Conservation (phyloP, 176 grass and related monocot genomes). For the Phragmites australis region DNA sequence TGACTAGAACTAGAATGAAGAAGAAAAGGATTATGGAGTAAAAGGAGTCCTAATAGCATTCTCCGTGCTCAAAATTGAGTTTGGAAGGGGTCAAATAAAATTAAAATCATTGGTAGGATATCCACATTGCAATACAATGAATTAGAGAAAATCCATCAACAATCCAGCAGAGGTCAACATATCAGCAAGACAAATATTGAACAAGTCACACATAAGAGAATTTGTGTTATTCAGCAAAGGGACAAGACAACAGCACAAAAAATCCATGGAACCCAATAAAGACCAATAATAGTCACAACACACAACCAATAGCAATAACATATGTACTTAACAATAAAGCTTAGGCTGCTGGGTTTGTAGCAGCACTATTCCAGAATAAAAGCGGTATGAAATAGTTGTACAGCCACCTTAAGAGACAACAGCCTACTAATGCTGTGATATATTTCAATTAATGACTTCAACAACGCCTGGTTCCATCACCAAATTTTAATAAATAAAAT, state of each 20-base stretch:
- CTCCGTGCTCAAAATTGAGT: not conserved
- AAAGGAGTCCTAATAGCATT: conserved; percentile 17
- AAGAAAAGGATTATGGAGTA: not conserved
- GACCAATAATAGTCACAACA: not conserved
- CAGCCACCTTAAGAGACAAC: not conserved
- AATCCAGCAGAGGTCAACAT: not conserved
- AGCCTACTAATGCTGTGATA: not conserved
- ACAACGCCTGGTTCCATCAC: no score
- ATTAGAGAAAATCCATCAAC: not conserved
- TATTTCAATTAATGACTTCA: conserved; percentile 1
- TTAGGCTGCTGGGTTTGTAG: not conserved
- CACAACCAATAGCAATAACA: not conserved
- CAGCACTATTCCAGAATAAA: not conserved
- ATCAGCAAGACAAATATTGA: not conserved
- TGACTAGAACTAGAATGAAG: not conserved
- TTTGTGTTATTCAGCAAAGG: not conserved
- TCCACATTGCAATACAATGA: not conserved
- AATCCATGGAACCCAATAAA: not conserved
- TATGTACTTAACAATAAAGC: not conserved
- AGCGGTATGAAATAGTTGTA: not conserved
- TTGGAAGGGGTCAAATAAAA: conserved; percentile 18
- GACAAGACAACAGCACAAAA: not conserved
- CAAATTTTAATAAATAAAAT: no score
- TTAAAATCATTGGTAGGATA: not conserved
- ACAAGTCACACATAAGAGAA: not conserved